Conservation (phyloP, 2,329 filamentous ascomycete species). For the Biscogniauxia mediterranea region DNA sequence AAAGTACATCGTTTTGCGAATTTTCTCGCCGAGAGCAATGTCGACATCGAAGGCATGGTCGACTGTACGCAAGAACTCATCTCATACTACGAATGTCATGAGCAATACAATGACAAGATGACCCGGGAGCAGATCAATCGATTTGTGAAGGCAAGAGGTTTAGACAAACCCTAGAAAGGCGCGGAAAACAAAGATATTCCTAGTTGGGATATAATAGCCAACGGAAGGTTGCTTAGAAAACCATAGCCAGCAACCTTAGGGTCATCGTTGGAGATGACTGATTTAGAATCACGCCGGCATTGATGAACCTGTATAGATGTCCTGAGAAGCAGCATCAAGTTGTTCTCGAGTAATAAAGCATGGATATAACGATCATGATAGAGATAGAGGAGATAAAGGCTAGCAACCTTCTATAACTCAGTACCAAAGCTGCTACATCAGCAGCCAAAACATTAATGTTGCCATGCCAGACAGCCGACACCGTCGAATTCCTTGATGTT, state of each 20-base stretch:
- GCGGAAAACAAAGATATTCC: background rate
- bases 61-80: constrained; percentile 91
- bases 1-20: constrained; percentile 66
- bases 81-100: constrained; percentile 74
- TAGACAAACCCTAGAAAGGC: constrained; percentile 44
- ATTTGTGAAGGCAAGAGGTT: constrained; percentile 56
- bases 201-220: background rate
- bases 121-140: constrained; percentile 57
- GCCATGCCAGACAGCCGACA: background rate
- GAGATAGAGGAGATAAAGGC: no score
- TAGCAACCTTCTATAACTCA: no score
- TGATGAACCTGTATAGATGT: background rate
- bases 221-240: background rate
- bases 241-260: background rate
- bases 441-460: no score
- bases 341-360: background rate
- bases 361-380: no score
- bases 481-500: background rate
- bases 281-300: background rate
- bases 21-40: constrained; percentile 82
- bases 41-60: constrained; percentile 81
- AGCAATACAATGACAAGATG: constrained; percentile 60
- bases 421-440: no score
- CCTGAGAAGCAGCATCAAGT: background rate
- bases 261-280: background rate